Base-by-base conservation (phyloP, 2,329 filamentous ascomycete genomes). In the Sporothrix schenckii region DNA sequence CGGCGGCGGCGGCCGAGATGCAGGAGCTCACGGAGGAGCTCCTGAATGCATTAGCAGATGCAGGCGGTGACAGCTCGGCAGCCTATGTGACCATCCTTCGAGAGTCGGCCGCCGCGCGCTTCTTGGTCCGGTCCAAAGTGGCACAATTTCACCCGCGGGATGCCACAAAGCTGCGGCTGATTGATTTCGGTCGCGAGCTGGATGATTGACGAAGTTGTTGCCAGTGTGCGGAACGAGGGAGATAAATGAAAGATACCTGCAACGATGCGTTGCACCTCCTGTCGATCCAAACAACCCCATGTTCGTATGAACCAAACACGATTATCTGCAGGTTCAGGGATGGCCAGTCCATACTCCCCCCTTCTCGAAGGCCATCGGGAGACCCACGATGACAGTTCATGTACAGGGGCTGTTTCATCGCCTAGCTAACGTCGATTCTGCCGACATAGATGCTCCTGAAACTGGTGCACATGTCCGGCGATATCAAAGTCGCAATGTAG, bases 131-230 rank as follows among this genome's bases (percentile, higher is more conserved):
- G 69, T 88, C 87, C 50, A 89, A 89, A 75, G 88, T 89, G 53
- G 89, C 89, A 3, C 85, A 88, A 74, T 89, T 90, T 74, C 88
- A 91, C 74, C 88, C 87, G 3, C 86, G 82, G 72, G 88, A 91
- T 78, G 87, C 88, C 16, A 85, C 81, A 54, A 84, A 80, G 76
- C 78, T 91, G 67, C 83, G 85, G 66, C 77, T 91, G 61, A 79
- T 91, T 61, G 88, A 90, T 77, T 90, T 90, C 81, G 88, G 88
- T 19, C 84, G 85, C 71, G 88, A 89, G 73, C 76, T 90, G 72
- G 87, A 89, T 65, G 84, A 84, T 75, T 88, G 47, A 69, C 14
- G 7, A 34, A 4, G 9, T 3, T 11, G 24, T 34, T 13, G n/a
- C 39, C 11, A 61, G 39, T 34, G 39, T n/a, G 21, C 7, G 6